Percentiles rank a stretch among this genome's conserved stretches.
Conservation (phyloP, 768 basidiomycete genomes). For the Lactarius tabidus region DNA sequence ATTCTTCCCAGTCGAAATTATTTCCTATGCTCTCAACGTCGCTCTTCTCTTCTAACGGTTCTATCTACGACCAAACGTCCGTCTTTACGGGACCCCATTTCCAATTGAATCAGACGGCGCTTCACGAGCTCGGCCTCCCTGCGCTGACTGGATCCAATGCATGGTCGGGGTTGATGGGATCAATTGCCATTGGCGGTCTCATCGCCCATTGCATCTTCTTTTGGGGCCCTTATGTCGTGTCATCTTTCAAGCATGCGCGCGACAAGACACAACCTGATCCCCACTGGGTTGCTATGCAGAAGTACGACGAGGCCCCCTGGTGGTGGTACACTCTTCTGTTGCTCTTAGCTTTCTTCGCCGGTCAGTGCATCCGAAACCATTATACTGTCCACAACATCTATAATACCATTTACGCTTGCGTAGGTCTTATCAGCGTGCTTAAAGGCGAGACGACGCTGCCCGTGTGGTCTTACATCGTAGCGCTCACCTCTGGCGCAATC, state of each 20-base stretch:
- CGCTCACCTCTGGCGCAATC: slow-evolving; percentile 45
- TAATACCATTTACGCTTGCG: background rate
- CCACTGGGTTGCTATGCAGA: slow-evolving; percentile 57
- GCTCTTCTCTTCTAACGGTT: slow-evolving; percentile 52
- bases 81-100: slow-evolving; percentile 48
- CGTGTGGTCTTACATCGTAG: slow-evolving; percentile 59
- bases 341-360: slow-evolving; percentile 50
- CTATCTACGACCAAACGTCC: slow-evolving; percentile 48
- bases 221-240: slow-evolving; percentile 49
- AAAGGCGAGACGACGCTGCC: slow-evolving; percentile 59
- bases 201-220: slow-evolving; percentile 52
- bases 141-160: slow-evolving; percentile 46
- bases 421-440: slow-evolving; percentile 38
- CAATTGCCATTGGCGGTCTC: slow-evolving; percentile 50
- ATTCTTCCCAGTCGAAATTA: slow-evolving; percentile 39
- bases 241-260: slow-evolving; percentile 48
- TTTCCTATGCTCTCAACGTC: slow-evolving; percentile 61
- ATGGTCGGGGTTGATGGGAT: slow-evolving; percentile 45
- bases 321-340: slow-evolving; percentile 57
- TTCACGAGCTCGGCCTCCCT: slow-evolving; percentile 42
- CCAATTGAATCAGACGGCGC: slow-evolving; percentile 53
- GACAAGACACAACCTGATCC: slow-evolving; percentile 48
- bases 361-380: slow-evolving; percentile 31
- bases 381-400: background rate
- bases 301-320: slow-evolving; percentile 57